Evolutionary conservation across 2,329 filamentous ascomycete genomes (phyloP), one percentile per base, ranked within the genome.

Genomic region (Annulohypoxylon truncatum): DNA sequence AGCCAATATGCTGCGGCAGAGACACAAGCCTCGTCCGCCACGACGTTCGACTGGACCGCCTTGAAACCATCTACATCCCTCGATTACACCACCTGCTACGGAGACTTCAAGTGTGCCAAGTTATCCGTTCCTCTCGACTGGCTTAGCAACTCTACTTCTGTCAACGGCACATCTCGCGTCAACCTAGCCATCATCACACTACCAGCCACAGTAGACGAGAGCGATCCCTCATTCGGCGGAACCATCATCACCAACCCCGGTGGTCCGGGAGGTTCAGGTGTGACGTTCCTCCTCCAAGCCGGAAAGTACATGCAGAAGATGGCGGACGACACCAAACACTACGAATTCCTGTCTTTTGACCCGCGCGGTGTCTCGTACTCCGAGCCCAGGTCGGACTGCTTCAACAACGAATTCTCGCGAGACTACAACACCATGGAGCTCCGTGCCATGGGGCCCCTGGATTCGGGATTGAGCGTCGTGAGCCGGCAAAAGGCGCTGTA

Each of bases 121-220:
- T 80, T 84, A 18, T 46, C 72, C 1, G 77, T 84, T 4, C 82
- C 82, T 0, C 77, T 84, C 28, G 78, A 84, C 73, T 84, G 80
- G 80, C 74, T 59, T 1, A 58, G 51, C 29, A 31, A 62, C 7
- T 75, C 77, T n/a, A 47, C 38, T 6, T 26, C 64, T 4, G 74
- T 77, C n/a, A 51, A 68, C n/a, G 73, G 77, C 38, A 67, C 68
- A 2, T 68, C 75, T 51, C 77, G 72, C 0, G 76, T 80, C 13
- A 76, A 77, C 5, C 72, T 85, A 31, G 82, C 82, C 60, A 76
- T 84, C 62, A 72, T 80, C 50, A 79, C 78, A 61, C 75, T 79
- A 7, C 80, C 81, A 0, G 81, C 82, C 24, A 64, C 64, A 1
- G 82, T 83, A 2, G 59, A 76, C 7, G 74, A 78, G 20, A 38